These are phyloP conservation scores for Lupinus albus DNA, from an alignment of 306 rosid species.

Conservation along the genomic window DNA sequence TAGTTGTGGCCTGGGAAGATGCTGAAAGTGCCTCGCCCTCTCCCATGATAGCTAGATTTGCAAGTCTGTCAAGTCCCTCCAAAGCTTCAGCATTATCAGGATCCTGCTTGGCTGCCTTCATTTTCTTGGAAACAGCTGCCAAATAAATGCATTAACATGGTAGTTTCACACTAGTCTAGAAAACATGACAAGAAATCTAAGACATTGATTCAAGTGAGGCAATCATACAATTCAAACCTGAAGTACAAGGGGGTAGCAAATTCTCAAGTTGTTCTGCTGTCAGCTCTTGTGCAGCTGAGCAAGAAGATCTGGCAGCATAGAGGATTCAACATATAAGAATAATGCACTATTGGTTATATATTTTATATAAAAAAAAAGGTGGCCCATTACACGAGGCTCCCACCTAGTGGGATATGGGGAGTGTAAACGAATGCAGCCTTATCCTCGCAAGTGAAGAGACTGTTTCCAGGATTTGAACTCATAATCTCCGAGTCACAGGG, in stretches of 20 bases:
- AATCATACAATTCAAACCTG: conserved; percentile 62
- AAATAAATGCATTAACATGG: conserved; percentile 35
- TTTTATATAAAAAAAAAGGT: too few species aligned
- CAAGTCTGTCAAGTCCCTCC: conserved; percentile 92
- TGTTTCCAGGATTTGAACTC: too few species aligned
- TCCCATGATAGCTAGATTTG: conserved; percentile 82
- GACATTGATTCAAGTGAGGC: conserved; percentile 31
- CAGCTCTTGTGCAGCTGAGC: conserved; percentile 80
- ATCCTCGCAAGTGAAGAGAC: too few species aligned
- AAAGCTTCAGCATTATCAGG: conserved; percentile 71
- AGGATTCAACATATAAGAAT: conserved; percentile 44
- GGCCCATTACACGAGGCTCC: too few species aligned
- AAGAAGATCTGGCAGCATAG: conserved; percentile 64
- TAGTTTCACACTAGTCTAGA: conserved; percentile 16
- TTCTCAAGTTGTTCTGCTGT: conserved; percentile 76
- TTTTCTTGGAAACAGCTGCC: conserved; percentile 65
- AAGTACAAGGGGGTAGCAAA: conserved; percentile 61
- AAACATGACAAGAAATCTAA: conserved; percentile 31
- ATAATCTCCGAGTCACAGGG: too few species aligned
- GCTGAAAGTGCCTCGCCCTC: conserved; percentile 79
- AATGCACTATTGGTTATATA: background rate
- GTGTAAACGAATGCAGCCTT: too few species aligned
- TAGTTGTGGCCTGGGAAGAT: conserved; percentile 89
- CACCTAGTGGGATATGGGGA: too few species aligned
- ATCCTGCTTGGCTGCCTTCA: conserved; percentile 76